Evolutionary conservation across 345 rosid genomes (phyloP), one percentile per base, ranked within the genome.

Genomic region (Dovyalis caffra): DNA sequence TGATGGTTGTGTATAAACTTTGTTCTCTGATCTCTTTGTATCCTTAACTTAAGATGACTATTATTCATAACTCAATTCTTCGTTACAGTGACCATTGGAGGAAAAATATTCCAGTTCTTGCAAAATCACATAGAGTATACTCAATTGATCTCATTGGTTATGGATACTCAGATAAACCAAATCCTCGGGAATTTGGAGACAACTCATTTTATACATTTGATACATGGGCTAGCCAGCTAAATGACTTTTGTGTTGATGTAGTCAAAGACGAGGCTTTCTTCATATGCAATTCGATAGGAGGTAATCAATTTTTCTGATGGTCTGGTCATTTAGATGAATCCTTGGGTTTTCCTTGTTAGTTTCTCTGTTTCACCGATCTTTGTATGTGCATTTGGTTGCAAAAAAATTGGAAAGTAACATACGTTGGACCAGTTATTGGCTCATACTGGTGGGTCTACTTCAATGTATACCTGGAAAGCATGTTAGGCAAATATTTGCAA

Each of bases 231-330:
- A 68, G 84, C 49, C 97, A 92, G 78, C 85, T 95, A 78, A 92
- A 89, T 71, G 94, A 92, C 65, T 92, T 92, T 57, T 91, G 92
- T 70, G 38, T 74, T 10, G 85, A 86, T 35, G 87, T 95, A 63
- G 90, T 95, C 51, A 89, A 91, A 84, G 97, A 95, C 70, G 76
- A 85, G 82, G 97, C 95, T 66, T 91, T 91, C 83, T 89, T 91
- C 34, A 87, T 90, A 61, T 95, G 97, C 87, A 92, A 95, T 84
- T 95, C 99, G 57, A 91, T 92, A 5, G 98, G 97, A 90, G 97
- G 98, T 92, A 78, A 87, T 51, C 64, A 38, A n/a, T 66, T 34
- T 73, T 65, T 65, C 57, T 12, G 56, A 25, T 45, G 25, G 70
- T 4, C 72, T 31, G 25, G 26, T 62, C 68, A 63, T 37, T 23